These are phyloP conservation scores for Hydnomerulius pinastri DNA, from an alignment of 768 basidiomycete species.

Conservation along the genomic window DNA sequence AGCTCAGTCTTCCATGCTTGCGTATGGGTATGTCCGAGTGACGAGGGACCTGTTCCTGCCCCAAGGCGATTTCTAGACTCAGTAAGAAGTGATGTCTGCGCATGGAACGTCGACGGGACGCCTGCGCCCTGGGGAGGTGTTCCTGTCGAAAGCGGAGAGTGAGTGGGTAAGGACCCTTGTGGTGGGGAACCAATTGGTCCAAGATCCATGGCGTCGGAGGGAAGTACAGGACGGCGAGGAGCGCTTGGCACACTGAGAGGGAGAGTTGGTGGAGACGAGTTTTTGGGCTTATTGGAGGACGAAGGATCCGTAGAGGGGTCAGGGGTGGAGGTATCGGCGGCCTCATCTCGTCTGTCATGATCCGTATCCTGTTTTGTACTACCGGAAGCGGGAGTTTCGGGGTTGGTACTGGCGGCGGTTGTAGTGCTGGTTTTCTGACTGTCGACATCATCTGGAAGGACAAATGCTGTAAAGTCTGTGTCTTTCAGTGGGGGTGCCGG, in stretches of 20 bases:
- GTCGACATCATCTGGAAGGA: conserved; percentile 60
- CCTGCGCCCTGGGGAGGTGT: conserved; percentile 44
- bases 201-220: conserved; percentile 53
- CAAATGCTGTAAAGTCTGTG: conserved; percentile 72
- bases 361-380: conserved; percentile 10
- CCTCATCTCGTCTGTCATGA: conserved; percentile 10
- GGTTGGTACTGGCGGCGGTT: conserved; percentile 5
- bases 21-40: conserved; percentile 46
- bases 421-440: neutral
- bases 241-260: conserved; percentile 52
- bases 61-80: conserved; percentile 39
- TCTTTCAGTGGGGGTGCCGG: conserved; percentile 78
- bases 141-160: conserved; percentile 51
- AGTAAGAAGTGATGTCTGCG: conserved; percentile 53
- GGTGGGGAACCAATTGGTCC: conserved; percentile 87
- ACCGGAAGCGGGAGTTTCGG: conserved; percentile 7
- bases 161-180: conserved; percentile 44
- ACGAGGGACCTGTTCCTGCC: conserved; percentile 52
- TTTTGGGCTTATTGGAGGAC: conserved; percentile 23
- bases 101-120: conserved; percentile 70
- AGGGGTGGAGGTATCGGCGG: neutral
- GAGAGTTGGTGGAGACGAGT: conserved; percentile 49
- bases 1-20: conserved; percentile 31
- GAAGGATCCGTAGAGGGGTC: conserved; percentile 13
- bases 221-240: conserved; percentile 46